Evolutionary conservation across 441 rosid species (phyloP).

Genomic region (Theobroma grandiflorum): DNA sequence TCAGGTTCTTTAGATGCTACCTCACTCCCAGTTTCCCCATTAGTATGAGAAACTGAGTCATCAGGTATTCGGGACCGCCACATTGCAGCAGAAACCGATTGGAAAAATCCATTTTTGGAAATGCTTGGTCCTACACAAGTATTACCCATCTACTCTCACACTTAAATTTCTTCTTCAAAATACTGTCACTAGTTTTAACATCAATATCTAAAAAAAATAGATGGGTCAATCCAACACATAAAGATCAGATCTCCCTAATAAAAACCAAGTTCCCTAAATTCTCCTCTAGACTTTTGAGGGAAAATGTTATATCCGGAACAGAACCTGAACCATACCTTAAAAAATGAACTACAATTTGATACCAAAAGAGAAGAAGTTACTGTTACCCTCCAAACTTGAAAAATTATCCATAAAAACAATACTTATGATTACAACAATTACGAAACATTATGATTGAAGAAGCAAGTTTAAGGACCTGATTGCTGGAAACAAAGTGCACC

Average conservation of each 20-base stretch:
- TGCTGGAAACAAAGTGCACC: not conserved
- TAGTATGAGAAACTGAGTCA: slow-evolving; percentile 51
- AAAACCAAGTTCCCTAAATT: slow-evolving; percentile 15
- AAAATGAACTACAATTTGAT: not conserved
- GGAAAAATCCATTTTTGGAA: slow-evolving; percentile 67
- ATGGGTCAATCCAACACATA: slow-evolving; percentile 27
- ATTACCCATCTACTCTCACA: slow-evolving; percentile 61
- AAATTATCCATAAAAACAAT: not conserved
- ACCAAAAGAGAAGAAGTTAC: not conserved
- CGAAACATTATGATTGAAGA: not conserved
- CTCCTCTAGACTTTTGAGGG: not conserved
- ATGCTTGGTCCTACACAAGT: slow-evolving; percentile 73
- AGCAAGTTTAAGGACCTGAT: slow-evolving; percentile 11
- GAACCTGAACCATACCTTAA: not conserved
- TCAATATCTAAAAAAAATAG: slow-evolving; percentile 45
- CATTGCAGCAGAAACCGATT: slow-evolving; percentile 70
- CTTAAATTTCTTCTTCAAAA: slow-evolving; percentile 29
- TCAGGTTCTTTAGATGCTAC: slow-evolving; percentile 53
- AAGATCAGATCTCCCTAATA: slow-evolving; percentile 35
- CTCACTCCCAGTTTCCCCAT: slow-evolving; percentile 39
- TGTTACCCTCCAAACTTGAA: slow-evolving; percentile 16
- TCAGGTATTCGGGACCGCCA: slow-evolving; percentile 63
- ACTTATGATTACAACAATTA: not conserved
- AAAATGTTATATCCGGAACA: not conserved
- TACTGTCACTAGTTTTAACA: slow-evolving; percentile 31